Conservation (phyloP, 2,329 filamentous ascomycete genomes). For the Fusarium illudens region DNA sequence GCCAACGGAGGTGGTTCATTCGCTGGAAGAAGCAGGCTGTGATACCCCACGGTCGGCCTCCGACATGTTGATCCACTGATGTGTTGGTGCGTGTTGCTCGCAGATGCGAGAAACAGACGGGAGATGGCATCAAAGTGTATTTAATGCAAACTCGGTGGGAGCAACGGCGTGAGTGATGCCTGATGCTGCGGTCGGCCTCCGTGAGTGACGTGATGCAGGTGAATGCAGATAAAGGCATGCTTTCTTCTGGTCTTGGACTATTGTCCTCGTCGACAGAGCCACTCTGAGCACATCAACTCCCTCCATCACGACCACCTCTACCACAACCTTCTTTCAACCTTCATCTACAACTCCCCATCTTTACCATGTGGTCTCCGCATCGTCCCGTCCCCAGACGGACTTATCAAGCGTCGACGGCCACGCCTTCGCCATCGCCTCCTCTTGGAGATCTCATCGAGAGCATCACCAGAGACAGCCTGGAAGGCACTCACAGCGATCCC, state of each 20-base stretch:
- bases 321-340: neutral
- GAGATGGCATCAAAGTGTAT: constrained; percentile 23
- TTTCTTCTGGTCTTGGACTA: neutral
- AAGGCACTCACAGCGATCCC: neutral
- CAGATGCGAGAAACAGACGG: neutral
- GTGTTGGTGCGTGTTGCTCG: constrained; percentile 12
- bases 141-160: constrained; percentile 10
- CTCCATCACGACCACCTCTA: neutral
- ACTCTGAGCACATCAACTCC: neutral
- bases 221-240: neutral
- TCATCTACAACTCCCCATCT: neutral
- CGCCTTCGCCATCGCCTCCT: constrained; percentile 25
- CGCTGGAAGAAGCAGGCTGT: constrained; percentile 14
- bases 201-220: neutral
- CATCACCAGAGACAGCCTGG: constrained; percentile 20
- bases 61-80: constrained; percentile 15
- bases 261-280: neutral
- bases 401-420: neutral
- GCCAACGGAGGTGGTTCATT: constrained; percentile 13
- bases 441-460: constrained; percentile 37
- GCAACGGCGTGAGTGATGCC: neutral
- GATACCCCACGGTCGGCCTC: constrained; percentile 33
- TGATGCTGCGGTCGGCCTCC: constrained; percentile 1
- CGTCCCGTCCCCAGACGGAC: neutral
- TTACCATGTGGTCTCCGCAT: constrained; percentile 5